phyloP scores from a whole-genome alignment of 345 rosid species.

The Raphanus raphanistrum region DNA sequence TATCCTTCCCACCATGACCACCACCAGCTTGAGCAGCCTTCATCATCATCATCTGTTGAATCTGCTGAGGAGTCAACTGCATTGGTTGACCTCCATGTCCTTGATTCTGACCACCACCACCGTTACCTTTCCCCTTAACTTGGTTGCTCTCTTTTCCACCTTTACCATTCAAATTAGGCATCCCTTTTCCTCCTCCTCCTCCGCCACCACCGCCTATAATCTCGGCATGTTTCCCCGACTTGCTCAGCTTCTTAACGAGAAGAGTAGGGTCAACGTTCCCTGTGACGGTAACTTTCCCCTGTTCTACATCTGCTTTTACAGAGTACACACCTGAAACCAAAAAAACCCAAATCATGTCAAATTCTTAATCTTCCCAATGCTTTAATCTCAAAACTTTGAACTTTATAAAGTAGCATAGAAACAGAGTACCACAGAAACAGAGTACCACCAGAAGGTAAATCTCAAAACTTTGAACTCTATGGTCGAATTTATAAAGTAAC shows the following conservation, averaged over 20 bases:
- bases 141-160: conserved; percentile 41
- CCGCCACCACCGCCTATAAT: conserved; percentile 48
- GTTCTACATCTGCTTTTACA: conserved; percentile 66
- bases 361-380: background rate
- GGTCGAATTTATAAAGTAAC: background rate
- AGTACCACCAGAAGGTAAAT: background rate
- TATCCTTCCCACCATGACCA: conserved; percentile 19
- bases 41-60: conserved; percentile 57
- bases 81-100: conserved; percentile 44
- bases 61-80: conserved; percentile 50
- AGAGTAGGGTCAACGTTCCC: conserved; percentile 79
- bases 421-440: background rate
- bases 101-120: conserved; percentile 23
- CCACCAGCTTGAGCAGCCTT: conserved; percentile 34
- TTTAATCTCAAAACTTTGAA: background rate
- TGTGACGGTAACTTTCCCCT: conserved; percentile 77
- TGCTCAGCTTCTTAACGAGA: conserved; percentile 74
- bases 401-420: background rate
- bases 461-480: background rate
- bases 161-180: conserved; percentile 30
- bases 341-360: conserved; percentile 11
- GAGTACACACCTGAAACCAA: conserved; percentile 65
- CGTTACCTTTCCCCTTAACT: conserved; percentile 22
- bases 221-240: conserved; percentile 92
- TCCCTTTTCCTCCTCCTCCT: conserved; percentile 49